Evolutionary conservation across 1,284 basidiomycete species (phyloP).

Genomic region (Trichosporon ovoides): DNA sequence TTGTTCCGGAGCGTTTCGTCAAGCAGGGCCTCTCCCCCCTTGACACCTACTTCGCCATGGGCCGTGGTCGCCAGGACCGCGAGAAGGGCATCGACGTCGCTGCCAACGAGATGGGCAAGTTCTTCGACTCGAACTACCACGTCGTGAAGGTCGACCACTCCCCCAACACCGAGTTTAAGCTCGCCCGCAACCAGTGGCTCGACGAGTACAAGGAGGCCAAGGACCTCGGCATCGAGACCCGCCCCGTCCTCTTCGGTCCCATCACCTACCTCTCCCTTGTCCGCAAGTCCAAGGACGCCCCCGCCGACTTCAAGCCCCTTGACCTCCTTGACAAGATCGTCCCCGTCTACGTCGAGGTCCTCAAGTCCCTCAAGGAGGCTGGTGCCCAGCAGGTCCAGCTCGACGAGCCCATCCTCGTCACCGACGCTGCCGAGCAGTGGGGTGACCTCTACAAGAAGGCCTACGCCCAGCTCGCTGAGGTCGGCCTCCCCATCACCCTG

Average conservation of each 20-base stretch:
- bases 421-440: slow-evolving; percentile 74
- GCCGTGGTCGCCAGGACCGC: slow-evolving; percentile 88
- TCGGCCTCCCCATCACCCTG: slow-evolving; percentile 85
- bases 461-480: slow-evolving; percentile 75
- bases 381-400: slow-evolving; percentile 94
- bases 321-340: slow-evolving; percentile 84
- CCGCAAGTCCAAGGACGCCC: slow-evolving; percentile 83
- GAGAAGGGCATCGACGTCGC: slow-evolving; percentile 87
- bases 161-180: slow-evolving; percentile 85
- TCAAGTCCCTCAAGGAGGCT: slow-evolving; percentile 84
- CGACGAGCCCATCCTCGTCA: slow-evolving; percentile 94
- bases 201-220: slow-evolving; percentile 95
- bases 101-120: slow-evolving; percentile 99
- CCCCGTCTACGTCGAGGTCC: slow-evolving; percentile 86
- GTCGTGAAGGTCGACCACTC: slow-evolving; percentile 97
- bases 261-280: slow-evolving; percentile 92
- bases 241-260: slow-evolving; percentile 94
- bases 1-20: slow-evolving; percentile 90
- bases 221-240: slow-evolving; percentile 79
- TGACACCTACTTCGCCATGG: slow-evolving; percentile 97
- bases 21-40: slow-evolving; percentile 80
- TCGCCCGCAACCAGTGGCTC: slow-evolving; percentile 91
- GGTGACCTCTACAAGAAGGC: slow-evolving; percentile 76
- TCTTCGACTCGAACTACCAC: slow-evolving; percentile 99
- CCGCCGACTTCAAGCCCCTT: slow-evolving; percentile 81